Base-by-base conservation (phyloP, 805 yeast genomes). In the Lachancea mirantina region DNA sequence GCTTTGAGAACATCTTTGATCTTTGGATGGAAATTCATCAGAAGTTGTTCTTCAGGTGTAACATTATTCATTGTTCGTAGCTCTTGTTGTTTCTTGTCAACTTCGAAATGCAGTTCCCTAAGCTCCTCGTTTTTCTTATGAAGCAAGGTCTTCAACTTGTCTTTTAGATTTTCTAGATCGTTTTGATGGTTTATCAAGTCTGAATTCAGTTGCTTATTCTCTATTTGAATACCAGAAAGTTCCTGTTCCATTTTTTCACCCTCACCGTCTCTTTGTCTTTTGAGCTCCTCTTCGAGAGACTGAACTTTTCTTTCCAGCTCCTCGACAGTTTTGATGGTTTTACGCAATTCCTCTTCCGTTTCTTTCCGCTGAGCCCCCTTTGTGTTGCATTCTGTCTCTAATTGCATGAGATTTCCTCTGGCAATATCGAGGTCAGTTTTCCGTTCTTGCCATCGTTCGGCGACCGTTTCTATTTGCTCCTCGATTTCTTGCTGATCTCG, bases 1-100 rank as follows among this genome's bases (percentile, higher is more conserved):
- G 61, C 70, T 3, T 49, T 42, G 15, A 77, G 44, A 5, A 78
- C 49, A 2, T 37, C 30, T 6, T 55, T 56, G 50, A 76, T 67
- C 5, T 61, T 57, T 1, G 40, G 40, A 6, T 78, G 80, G 64
- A 75, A 79, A 2, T 77, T 71, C 8, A 67, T 63, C 26, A 62
- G 58, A 22, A 46, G 26, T 43, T 46, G 22, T 43, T 39, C 11
- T 46, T 41, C 27, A n/a, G n/a, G n/a, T n/a, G n/a, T n/a, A n/a
- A 50, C 65, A 46, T 49, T 19, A 10, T 10, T 19, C 22, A 19
- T 19, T n/a, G n/a, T n/a, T n/a, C n/a, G n/a, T n/a, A n/a, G n/a
- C n/a, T n/a, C n/a, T 42, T 45, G 24, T 43, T 36, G 14, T 43
- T 39, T 29, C n/a, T n/a, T n/a, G n/a, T n/a, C n/a, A n/a, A n/a